Conservation (phyloP, 441 rosid species). For the Dalechampia spathulata region DNA sequence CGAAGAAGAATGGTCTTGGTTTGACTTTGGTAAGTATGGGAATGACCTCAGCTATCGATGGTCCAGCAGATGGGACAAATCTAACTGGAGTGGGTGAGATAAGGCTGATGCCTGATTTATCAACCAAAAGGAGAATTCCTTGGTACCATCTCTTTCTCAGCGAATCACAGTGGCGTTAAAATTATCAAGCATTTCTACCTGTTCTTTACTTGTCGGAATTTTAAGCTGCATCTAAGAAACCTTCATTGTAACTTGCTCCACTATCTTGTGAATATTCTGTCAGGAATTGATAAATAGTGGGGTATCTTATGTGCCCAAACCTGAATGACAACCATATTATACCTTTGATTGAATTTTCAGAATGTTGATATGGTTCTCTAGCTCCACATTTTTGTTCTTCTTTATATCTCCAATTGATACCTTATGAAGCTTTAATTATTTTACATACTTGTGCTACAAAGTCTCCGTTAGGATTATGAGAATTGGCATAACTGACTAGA, state of each 20-base stretch:
- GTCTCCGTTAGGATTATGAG: too few species aligned
- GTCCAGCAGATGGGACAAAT: constrained; percentile 66
- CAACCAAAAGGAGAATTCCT: constrained; percentile 60
- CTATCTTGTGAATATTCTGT: background rate
- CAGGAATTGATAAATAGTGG: background rate
- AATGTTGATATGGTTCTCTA: background rate
- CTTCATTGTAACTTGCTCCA: background rate
- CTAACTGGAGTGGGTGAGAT: constrained; percentile 79
- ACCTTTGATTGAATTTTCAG: background rate
- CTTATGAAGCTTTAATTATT: background rate
- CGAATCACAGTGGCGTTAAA: background rate
- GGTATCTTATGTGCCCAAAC: background rate
- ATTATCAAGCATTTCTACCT: background rate
- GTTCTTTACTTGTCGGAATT: background rate
- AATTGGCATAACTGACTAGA: too few species aligned
- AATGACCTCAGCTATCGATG: constrained; percentile 65
- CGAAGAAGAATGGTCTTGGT: constrained; percentile 70
- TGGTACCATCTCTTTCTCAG: constrained; percentile 40
- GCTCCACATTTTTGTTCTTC: background rate
- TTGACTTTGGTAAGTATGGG: constrained; percentile 79
- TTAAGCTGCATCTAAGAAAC: background rate
- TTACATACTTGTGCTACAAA: background rate
- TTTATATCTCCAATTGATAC: background rate
- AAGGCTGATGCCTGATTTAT: constrained; percentile 79
- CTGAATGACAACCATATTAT: background rate